A percentile compares a stretch with the other conserved stretches of the same genome.
phyloP scores from a whole-genome alignment of 352 stramenopile genomes.

The Pythium periplocum region DNA sequence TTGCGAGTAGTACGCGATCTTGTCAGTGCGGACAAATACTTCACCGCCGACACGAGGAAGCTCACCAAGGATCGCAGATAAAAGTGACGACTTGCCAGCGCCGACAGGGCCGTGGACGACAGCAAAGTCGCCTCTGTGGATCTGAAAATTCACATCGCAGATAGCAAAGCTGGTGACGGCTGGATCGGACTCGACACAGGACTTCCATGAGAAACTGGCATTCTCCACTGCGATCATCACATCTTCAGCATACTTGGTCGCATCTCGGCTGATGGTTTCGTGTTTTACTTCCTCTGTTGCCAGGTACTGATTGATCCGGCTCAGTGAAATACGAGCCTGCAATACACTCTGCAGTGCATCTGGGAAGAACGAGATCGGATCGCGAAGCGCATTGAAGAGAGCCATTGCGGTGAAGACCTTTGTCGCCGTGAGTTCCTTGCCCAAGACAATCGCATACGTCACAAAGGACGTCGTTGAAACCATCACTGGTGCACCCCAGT shows the following conservation, averaged over 20 bases:
- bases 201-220: constrained; percentile 8
- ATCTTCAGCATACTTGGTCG: constrained; percentile 2
- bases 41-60: constrained; percentile 52
- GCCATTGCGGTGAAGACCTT: constrained; percentile 49
- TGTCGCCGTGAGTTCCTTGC: constrained; percentile 22
- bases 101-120: constrained; percentile 27
- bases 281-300: constrained; percentile 6
- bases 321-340: constrained; percentile 27
- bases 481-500: constrained; percentile 17
- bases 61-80: constrained; percentile 46
- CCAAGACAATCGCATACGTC: constrained; percentile 29
- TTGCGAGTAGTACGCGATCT: constrained; percentile 78
- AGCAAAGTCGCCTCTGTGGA: constrained; percentile 35
- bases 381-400: constrained; percentile 35
- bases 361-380: constrained; percentile 25
- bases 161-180: constrained; percentile 16
- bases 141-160: constrained; percentile 31
- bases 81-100: constrained; percentile 35
- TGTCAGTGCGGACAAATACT: constrained; percentile 29
- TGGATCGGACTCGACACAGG: not conserved
- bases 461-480: constrained; percentile 30
- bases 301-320: constrained; percentile 27
- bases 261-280: constrained; percentile 2
- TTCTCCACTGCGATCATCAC: constrained; percentile 8
- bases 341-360: constrained; percentile 20